These are phyloP conservation scores for Tuber aestivum DNA, from an alignment of 495 filamentous ascomycete genomes.

Conservation along the genomic window DNA sequence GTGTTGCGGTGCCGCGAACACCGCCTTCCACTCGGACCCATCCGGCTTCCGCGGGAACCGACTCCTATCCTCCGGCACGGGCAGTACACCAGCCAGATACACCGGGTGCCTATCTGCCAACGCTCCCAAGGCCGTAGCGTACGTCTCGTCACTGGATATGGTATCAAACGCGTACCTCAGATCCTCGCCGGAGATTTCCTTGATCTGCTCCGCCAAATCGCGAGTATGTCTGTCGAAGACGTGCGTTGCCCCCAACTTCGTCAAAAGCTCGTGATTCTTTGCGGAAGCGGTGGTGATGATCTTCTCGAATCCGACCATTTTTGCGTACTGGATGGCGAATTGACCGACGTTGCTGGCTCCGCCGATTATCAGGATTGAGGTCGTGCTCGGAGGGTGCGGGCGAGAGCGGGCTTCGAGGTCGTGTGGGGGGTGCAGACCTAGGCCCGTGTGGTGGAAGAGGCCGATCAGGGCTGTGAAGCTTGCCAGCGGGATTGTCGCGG, in stretches of 20 bases:
- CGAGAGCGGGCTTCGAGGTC: not conserved
- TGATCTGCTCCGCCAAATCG: not conserved
- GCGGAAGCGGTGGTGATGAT: slow-evolving; percentile 3
- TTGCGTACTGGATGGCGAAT: slow-evolving; percentile 8
- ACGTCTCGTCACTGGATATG: slow-evolving; percentile 6
- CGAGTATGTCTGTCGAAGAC: slow-evolving; percentile 4
- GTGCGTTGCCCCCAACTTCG: slow-evolving; percentile 1
- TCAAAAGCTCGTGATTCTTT: not conserved
- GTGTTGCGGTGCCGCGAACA: not conserved
- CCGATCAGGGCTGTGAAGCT: slow-evolving; percentile 5
- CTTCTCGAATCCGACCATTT: slow-evolving; percentile 6
- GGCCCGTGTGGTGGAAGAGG: slow-evolving; percentile 8
- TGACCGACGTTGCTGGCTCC: slow-evolving; percentile 2
- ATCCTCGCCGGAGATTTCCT: not conserved
- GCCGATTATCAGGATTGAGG: not conserved
- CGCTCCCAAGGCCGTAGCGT: not conserved
- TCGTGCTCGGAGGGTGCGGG: not conserved
- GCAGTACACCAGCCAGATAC: slow-evolving; percentile 6
- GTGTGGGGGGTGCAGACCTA: not conserved
- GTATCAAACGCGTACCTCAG: slow-evolving; percentile 9
- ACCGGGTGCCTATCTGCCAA: slow-evolving; percentile 2
- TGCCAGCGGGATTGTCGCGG: not conserved
- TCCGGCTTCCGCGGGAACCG: not conserved
- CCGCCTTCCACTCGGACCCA: slow-evolving; percentile 8
- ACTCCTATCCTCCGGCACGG: not conserved